phyloP scores from a whole-genome alignment of 2,329 filamentous ascomycete species.

The Chaetomium sp. region DNA sequence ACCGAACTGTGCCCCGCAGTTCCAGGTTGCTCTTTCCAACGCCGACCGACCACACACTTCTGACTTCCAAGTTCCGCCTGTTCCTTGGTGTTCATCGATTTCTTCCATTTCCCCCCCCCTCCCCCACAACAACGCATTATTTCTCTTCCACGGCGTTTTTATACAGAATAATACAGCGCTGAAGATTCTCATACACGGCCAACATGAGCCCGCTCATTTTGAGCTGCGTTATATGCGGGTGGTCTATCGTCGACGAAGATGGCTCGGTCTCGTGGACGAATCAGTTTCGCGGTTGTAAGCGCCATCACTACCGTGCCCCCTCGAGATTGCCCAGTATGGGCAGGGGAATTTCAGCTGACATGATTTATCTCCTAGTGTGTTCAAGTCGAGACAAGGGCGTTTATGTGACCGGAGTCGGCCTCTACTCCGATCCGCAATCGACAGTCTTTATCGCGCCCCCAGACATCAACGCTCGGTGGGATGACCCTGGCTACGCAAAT shows the following conservation, averaged over 20 bases:
- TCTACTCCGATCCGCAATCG: neutral
- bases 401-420: slow-evolving; percentile 8
- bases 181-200: neutral
- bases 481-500: slow-evolving; percentile 14
- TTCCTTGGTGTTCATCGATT: neutral
- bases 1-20: too few relatives aligned
- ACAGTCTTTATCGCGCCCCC: slow-evolving; percentile 7
- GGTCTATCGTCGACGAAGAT: neutral
- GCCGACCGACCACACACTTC: neutral
- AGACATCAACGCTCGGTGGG: slow-evolving; percentile 1
- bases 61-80: neutral
- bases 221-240: neutral
- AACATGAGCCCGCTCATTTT: neutral
- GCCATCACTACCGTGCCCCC: too few relatives aligned
- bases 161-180: too few relatives aligned
- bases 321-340: too few relatives aligned
- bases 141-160: neutral
- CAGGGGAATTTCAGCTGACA: neutral
- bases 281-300: slow-evolving; percentile 3
- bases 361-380: neutral
- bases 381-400: neutral
- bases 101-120: neutral
- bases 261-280: neutral
- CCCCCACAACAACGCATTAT: neutral
- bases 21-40: too few relatives aligned